Percentiles rank a stretch among this genome's conserved stretches.
Evolutionary conservation across 2,329 filamentous ascomycete genomes (phyloP).

Genomic region (Talaromyces sp.): DNA sequence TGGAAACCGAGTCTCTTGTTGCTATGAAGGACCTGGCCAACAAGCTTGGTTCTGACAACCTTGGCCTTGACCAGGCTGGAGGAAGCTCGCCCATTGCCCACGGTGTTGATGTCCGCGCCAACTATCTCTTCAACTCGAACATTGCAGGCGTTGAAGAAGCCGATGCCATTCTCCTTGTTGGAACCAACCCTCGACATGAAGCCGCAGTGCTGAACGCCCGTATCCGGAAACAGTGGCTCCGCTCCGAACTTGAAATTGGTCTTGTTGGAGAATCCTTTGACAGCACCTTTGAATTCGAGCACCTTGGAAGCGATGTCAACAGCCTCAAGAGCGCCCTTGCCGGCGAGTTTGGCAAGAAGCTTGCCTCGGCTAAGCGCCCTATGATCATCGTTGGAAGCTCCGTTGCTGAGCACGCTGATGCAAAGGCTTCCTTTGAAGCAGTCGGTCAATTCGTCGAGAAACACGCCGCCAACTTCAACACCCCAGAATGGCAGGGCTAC

Average conservation of each 20-base stretch:
- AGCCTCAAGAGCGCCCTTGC: constrained; percentile 80
- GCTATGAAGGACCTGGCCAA: constrained; percentile 97
- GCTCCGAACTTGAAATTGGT: constrained; percentile 88
- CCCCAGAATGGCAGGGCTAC: constrained; percentile 92
- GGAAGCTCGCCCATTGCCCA: constrained; percentile 82
- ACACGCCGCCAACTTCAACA: constrained; percentile 81
- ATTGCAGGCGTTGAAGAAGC: constrained; percentile 93
- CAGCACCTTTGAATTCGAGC: constrained; percentile 92
- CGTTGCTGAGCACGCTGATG: constrained; percentile 83
- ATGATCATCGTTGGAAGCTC: constrained; percentile 96
- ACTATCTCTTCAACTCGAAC: constrained; percentile 94
- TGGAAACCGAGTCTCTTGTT: constrained; percentile 88
- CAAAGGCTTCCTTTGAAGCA: constrained; percentile 88
- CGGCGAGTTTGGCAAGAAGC: constrained; percentile 88
- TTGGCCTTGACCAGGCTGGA: constrained; percentile 83
- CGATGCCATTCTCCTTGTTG: constrained; percentile 84
- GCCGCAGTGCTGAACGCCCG: constrained; percentile 92
- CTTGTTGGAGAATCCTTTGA: constrained; percentile 87
- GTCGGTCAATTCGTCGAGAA: constrained; percentile 90
- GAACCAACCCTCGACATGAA: constrained; percentile 92
- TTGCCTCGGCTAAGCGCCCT: constrained; percentile 78
- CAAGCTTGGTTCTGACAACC: constrained; percentile 91
- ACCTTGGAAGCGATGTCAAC: constrained; percentile 73
- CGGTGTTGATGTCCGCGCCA: constrained; percentile 87
- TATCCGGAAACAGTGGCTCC: constrained; percentile 96